Evolutionary conservation across 768 basidiomycete species (phyloP).

Genomic region (Rhodocollybia butyracea): DNA sequence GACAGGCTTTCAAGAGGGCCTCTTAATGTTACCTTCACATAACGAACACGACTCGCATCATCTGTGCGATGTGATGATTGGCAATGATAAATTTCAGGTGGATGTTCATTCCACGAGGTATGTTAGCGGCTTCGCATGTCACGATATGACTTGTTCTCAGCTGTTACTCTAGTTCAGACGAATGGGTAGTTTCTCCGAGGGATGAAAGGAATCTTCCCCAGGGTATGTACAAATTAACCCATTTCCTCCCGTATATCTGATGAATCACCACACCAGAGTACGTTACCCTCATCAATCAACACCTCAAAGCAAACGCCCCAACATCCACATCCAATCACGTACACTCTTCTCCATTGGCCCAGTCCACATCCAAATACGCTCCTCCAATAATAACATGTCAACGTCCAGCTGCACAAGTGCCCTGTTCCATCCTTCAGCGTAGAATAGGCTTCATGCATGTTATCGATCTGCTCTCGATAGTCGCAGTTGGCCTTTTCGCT

Average conservation of each 20-base stretch:
- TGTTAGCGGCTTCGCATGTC: not conserved
- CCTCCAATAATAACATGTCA: not conserved
- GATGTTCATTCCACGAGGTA: not conserved
- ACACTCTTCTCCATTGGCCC: not conserved
- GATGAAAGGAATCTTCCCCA: not conserved
- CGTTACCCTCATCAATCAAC: not conserved
- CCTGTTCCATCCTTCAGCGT: not conserved
- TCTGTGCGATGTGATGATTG: constrained; percentile 5
- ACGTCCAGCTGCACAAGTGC: not conserved
- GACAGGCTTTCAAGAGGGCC: not conserved
- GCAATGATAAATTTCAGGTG: not conserved
- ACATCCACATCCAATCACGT: not conserved
- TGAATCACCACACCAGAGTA: not conserved
- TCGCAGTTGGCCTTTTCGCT: constrained; percentile 5
- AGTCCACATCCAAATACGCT: not conserved
- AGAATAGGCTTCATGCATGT: constrained; percentile 5
- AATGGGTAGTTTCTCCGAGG: not conserved
- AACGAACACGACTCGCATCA: not conserved
- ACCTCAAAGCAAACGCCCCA: not conserved
- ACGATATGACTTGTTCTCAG: no score
- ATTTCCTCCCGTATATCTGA: not conserved
- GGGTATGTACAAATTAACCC: not conserved
- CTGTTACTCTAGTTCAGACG: not conserved
- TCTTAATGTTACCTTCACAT: not conserved
- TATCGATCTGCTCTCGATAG: constrained; percentile 3